Conservation (phyloP, 1,284 basidiomycete genomes). For the Amylostereum areolatum region DNA sequence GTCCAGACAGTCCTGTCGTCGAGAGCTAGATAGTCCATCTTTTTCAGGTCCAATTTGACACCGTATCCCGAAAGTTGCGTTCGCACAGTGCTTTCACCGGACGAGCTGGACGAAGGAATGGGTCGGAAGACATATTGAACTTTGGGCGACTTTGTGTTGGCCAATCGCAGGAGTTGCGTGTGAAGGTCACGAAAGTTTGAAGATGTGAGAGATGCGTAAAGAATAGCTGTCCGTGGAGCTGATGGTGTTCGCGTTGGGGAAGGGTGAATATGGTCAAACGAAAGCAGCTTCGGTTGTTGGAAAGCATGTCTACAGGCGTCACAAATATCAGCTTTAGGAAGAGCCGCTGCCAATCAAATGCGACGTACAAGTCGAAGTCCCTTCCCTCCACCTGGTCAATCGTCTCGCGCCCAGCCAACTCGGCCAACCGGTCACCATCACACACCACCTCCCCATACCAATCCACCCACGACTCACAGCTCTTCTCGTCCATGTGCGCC, state of each 20-base stretch:
- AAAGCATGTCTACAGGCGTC: slow-evolving; percentile 4
- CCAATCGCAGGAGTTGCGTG: slow-evolving; percentile 48
- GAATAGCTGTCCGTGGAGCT: slow-evolving; percentile 57
- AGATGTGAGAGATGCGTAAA: slow-evolving; percentile 63
- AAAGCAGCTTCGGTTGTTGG: slow-evolving; percentile 39
- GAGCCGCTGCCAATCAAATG: no score
- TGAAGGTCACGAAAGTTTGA: slow-evolving; percentile 66
- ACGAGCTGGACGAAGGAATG: slow-evolving; percentile 34
- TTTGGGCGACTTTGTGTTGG: slow-evolving; percentile 35
- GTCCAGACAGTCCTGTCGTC: slow-evolving; percentile 65
- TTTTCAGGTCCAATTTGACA: slow-evolving; percentile 90
- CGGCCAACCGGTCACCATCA: slow-evolving; percentile 55
- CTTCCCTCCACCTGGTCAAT: slow-evolving; percentile 34
- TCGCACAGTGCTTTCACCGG: slow-evolving; percentile 16
- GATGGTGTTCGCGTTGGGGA: slow-evolving; percentile 24
- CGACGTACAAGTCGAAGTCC: slow-evolving; percentile 12
- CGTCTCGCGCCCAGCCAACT: slow-evolving; percentile 50
- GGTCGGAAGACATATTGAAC: slow-evolving; percentile 76
- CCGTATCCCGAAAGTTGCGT: slow-evolving; percentile 82
- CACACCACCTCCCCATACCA: slow-evolving; percentile 81
- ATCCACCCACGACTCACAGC: slow-evolving; percentile 82
- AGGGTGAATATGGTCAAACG: slow-evolving; percentile 70
- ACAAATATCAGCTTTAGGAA: slow-evolving; percentile 2
- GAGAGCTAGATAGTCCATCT: slow-evolving; percentile 93
- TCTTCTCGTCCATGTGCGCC: slow-evolving; percentile 15